Percentiles rank a stretch among this genome's conserved stretches.
These are phyloP conservation scores for Chrysopogon serrulatus DNA, from an alignment of 176 grass and related monocot genomes.

Conservation along the genomic window DNA sequence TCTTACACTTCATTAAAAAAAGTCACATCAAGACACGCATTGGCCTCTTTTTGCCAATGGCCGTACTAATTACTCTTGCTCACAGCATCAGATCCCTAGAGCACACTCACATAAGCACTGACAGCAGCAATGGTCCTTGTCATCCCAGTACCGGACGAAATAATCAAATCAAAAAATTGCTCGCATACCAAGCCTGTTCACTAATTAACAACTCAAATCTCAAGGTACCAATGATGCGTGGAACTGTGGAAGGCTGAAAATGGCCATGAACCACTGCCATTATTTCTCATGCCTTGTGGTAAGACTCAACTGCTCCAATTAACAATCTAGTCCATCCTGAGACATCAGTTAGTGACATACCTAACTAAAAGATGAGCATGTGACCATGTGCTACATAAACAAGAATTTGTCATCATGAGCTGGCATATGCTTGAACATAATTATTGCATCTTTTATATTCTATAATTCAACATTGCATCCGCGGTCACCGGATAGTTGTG, in stretches of 20 bases:
- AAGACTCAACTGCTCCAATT: constrained; percentile 2
- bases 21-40: background rate
- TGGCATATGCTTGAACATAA: background rate
- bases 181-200: background rate
- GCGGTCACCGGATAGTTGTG: background rate
- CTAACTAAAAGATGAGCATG: constrained; percentile 1
- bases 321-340: background rate
- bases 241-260: background rate
- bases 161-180: background rate
- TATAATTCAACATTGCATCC: background rate
- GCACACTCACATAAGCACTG: constrained; percentile 14
- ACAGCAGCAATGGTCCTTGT: constrained; percentile 1
- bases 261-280: background rate
- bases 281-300: constrained; percentile 24
- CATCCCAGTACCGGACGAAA: background rate
- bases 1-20: constrained; percentile 14
- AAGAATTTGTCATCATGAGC: background rate
- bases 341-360: background rate
- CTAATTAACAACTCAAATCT: constrained; percentile 4
- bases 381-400: background rate
- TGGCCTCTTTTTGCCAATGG: background rate
- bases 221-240: background rate
- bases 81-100: constrained; percentile 34
- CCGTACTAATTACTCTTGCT: constrained; percentile 13
- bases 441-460: background rate